Percentiles rank a stretch among this genome's conserved stretches.
Conservation (phyloP, 192 early-diverging fungal genomes). For the Gonapodya sp. region DNA sequence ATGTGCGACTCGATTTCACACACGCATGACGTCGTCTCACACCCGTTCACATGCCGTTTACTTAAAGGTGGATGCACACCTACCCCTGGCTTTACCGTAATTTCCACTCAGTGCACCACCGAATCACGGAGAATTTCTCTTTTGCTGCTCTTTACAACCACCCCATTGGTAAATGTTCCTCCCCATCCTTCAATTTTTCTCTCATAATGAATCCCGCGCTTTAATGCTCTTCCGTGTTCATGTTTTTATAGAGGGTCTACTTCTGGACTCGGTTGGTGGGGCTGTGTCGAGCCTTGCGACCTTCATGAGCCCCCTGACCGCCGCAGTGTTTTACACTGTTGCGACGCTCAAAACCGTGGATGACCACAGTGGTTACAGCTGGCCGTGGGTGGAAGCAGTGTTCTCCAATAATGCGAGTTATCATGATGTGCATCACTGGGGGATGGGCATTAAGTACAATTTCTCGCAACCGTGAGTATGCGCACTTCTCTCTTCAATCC, state of each 20-base stretch:
- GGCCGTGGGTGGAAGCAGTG: constrained; percentile 59
- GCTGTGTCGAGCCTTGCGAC: constrained; percentile 48
- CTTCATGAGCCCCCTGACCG: constrained; percentile 58
- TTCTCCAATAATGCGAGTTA: constrained; percentile 66
- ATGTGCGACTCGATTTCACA: constrained; percentile 36
- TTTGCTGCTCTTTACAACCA: constrained; percentile 79
- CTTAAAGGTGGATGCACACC: constrained; percentile 49
- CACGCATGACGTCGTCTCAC: constrained; percentile 62
- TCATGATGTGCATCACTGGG: constrained; percentile 49
- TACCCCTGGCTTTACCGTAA: constrained; percentile 61
- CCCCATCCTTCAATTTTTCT: background rate
- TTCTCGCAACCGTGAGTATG: constrained; percentile 27
- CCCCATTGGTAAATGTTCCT: constrained; percentile 28
- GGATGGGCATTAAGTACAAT: constrained; percentile 40
- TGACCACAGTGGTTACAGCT: constrained; percentile 70
- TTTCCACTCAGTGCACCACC: constrained; percentile 67
- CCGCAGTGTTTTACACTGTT: constrained; percentile 58
- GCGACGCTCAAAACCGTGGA: constrained; percentile 74
- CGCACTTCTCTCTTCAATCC: constrained; percentile 36
- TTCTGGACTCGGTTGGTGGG: constrained; percentile 64
- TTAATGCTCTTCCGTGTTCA: too few species aligned
- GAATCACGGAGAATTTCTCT: constrained; percentile 64
- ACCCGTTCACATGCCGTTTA: too few species aligned
- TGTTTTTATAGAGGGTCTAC: constrained; percentile 65
- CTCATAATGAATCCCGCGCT: background rate